Evolutionary conservation across 1,139 yeast genomes (phyloP), one percentile per base, ranked within the genome.

Genomic region (Debaryomyces singareniensis): DNA sequence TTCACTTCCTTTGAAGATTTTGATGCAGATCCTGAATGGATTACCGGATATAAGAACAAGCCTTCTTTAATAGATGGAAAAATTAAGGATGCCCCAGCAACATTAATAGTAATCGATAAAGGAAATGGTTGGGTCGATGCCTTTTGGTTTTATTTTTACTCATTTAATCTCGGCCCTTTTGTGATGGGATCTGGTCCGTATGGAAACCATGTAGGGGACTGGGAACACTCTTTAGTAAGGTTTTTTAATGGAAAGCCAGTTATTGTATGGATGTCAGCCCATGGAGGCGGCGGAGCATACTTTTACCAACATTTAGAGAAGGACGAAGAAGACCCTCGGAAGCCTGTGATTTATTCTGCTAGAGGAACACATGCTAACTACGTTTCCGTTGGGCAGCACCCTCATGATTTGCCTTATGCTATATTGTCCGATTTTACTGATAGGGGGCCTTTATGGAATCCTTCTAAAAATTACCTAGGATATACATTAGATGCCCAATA

Each of bases 251-350:
- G 96, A 0, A 60, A 68, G 37, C 97, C 98, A 0, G 68, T 78
- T n/a, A 72, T 82, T 35, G 77, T 89, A n/a, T 91, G 97, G 97
- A 84, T 91, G 94, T 82, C 94, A 18, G 97, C 97, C 1, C 98
- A 91, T 55, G 95, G 96, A 1, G 96, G 97, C 7, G 98, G 98
- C 3, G 82, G 89, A 14, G 96, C 95, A 0, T 91, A 81, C 52
- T 69, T 70, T 41, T 89, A 78, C 50, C 66, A 72, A 15, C 82
- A 86, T 16, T 58, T 87, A 38, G 96, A 87, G 47, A 83, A 81
- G 47, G 70, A 71, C 34, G 75, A 73, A 31, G 38, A 56, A 9
- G 64, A 65, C 29, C 49, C 57, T 3, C 59, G 44, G 31, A 71
- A 67, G 39, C 96, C 97, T 0, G 70, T 87, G 11, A 71, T 91